A percentile compares a stretch with the other conserved stretches of the same genome.
Evolutionary conservation across 352 stramenopile species (phyloP).

Genomic region (Pseudoperonospora humuli): DNA sequence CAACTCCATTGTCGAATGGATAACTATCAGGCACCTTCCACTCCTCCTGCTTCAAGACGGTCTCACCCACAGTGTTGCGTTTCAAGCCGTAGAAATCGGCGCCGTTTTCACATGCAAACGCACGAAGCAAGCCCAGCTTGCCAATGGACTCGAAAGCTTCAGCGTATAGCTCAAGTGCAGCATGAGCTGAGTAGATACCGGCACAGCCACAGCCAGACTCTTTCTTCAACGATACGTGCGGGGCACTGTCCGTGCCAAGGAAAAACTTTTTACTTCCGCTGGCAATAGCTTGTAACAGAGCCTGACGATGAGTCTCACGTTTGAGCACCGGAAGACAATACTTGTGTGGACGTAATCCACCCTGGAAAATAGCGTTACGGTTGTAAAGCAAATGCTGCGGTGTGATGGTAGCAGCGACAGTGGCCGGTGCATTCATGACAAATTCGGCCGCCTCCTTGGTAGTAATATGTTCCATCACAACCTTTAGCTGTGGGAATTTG

Average conservation of each 20-base stretch:
- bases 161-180: conserved; percentile 95
- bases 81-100: conserved; percentile 96
- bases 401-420: conserved; percentile 97
- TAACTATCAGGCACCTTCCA: conserved; percentile 91
- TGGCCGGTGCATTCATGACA: conserved; percentile 78
- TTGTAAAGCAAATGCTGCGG: conserved; percentile 99
- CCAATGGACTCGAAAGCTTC: conserved; percentile 93
- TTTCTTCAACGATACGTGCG: conserved; percentile 91
- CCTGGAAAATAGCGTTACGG: conserved; percentile 91
- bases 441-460: conserved; percentile 95
- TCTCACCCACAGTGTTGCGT: conserved; percentile 74
- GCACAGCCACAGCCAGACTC: conserved; percentile 89
- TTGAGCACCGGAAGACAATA: conserved; percentile 99
- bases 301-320: conserved; percentile 87
- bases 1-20: conserved; percentile 76
- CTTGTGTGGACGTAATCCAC: conserved; percentile 96
- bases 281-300: conserved; percentile 86
- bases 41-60: conserved; percentile 80
- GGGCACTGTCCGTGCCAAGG: conserved; percentile 96
- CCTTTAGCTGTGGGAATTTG: conserved; percentile 92
- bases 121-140: conserved; percentile 90
- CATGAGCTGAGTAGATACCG: conserved; percentile 95
- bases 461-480: conserved; percentile 99
- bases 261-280: conserved; percentile 96
- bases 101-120: conserved; percentile 92